Conservation (phyloP, 495 filamentous ascomycete species). For the Ramalina peruviana region DNA sequence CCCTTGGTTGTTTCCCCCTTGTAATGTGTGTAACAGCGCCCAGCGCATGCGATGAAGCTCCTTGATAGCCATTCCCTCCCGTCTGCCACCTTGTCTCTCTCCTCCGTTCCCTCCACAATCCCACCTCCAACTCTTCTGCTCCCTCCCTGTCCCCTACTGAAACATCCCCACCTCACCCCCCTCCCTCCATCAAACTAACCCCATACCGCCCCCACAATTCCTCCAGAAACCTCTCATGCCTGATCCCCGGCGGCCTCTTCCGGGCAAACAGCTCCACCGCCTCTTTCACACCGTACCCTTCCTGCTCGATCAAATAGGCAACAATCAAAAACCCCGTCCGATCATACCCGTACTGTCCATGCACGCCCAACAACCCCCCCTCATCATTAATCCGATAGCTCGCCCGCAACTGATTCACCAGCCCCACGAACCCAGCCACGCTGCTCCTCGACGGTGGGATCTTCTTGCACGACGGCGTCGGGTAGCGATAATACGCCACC, state of each 20-base stretch:
- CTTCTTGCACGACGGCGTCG: conserved; percentile 63
- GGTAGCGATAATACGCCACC: conserved; percentile 73
- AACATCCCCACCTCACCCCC: conserved; percentile 15
- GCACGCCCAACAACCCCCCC: conserved; percentile 53
- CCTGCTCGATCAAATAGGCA: conserved; percentile 78
- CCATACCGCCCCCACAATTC: conserved; percentile 70
- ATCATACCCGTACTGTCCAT: conserved; percentile 94
- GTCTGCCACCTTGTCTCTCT: no score
- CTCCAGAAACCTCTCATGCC: conserved; percentile 81
- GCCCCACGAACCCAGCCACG: conserved; percentile 57
- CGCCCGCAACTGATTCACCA: conserved; percentile 56
- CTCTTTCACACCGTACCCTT: conserved; percentile 54
- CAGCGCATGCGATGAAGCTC: no score
- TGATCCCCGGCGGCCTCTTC: conserved; percentile 67
- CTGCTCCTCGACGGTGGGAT: conserved; percentile 71
- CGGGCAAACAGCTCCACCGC: conserved; percentile 70
- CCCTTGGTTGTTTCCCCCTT: no score
- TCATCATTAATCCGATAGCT: conserved; percentile 20
- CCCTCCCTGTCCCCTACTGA: background rate
- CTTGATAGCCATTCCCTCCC: no score
- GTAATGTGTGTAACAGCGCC: no score
- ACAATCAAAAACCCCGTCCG: conserved; percentile 81
- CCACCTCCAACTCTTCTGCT: background rate
- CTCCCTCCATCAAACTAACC: conserved; percentile 38
- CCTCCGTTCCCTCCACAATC: background rate